Evolutionary conservation across 2,329 filamentous ascomycete species (phyloP), one percentile per base, ranked within the genome.

Genomic region (Trichothecium roseum): DNA sequence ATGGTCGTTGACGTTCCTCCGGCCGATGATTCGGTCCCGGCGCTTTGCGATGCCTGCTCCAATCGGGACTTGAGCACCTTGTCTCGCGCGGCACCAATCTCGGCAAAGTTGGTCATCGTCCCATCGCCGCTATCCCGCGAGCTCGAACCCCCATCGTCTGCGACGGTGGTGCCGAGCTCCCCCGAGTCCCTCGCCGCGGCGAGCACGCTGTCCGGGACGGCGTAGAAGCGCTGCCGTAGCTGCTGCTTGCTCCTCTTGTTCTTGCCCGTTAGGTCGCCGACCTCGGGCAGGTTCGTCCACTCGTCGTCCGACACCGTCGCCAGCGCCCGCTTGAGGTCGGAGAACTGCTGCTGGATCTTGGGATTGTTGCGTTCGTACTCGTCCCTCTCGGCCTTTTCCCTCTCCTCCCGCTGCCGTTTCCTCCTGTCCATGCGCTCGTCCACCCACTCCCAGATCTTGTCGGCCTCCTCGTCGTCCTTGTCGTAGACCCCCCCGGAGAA

Each of bases 301-400:
- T 98, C 88, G 42, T 98, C 89, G 55, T 96, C 89, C 30, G 84
- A 84, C 18, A 98, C 83, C 5, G 80, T 83, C 28, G 84, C 81
- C 27, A 98, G 72, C 5, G 85, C 86, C 51, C 93, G 77, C 62
- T 98, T 98, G 35, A 96, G 65, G 50, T 96, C 91, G 54, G 88
- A 87, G 57, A 98, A 98, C 58, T 98, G 91, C 47, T 95, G 85
- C 54, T 94, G 85, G 35, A 98, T 95, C 62, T 96, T 98, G 12
- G 91, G 91, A 56, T 98, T 96, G 57, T 94, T 89, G 48, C 82
- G 79, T 65, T 98, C 89, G 71, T 94, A 94, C 52, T 96, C 88
- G 55, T 94, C 86, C 57, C 73, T 78, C 68, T 98, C 89, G 64
- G 84, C 74, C 56, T 83, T 69, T 61, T 98, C 91, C 58, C 91